Conservation (phyloP, 2,329 filamentous ascomycete species). For the Phaeosphaeria sp. region DNA sequence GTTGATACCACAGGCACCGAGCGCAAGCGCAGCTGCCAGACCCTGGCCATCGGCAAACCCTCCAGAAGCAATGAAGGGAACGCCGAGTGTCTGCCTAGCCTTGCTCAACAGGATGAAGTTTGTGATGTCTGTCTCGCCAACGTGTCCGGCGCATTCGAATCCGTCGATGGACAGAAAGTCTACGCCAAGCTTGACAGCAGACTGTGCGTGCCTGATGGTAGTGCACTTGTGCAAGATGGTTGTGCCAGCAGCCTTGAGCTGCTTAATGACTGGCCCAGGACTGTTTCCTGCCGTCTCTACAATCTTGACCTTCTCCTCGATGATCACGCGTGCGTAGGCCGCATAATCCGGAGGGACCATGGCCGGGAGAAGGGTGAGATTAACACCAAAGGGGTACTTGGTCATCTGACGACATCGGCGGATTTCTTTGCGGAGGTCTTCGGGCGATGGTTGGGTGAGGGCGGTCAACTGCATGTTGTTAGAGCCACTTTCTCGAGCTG, state of each 20-base stretch:
- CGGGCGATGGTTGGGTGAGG: slow-evolving; percentile 90
- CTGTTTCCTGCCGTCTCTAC: slow-evolving; percentile 93
- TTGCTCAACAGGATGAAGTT: slow-evolving; percentile 88
- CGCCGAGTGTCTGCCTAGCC: slow-evolving; percentile 80
- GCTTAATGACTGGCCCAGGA: slow-evolving; percentile 87
- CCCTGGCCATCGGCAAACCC: slow-evolving; percentile 96
- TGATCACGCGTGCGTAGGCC: slow-evolving; percentile 89
- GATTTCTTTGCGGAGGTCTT: slow-evolving; percentile 93
- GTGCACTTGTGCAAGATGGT: slow-evolving; percentile 97
- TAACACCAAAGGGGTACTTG: slow-evolving; percentile 84
- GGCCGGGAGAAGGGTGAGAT: slow-evolving; percentile 90
- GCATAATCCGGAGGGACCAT: slow-evolving; percentile 90
- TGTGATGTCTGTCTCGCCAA: slow-evolving; percentile 85
- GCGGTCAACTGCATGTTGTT: slow-evolving; percentile 67
- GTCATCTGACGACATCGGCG: slow-evolving; percentile 82
- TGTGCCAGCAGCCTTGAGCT: slow-evolving; percentile 80
- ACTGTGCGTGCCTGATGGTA: slow-evolving; percentile 89
- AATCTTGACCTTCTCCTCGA: slow-evolving; percentile 89
- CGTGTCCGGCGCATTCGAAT: slow-evolving; percentile 94
- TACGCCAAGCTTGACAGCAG: slow-evolving; percentile 90
- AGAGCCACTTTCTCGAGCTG: slow-evolving; percentile 7
- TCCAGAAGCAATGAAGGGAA: slow-evolving; percentile 94
- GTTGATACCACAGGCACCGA: slow-evolving; percentile 94
- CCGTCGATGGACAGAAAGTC: slow-evolving; percentile 98
- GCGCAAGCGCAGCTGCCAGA: slow-evolving; percentile 84